phyloP scores from a whole-genome alignment of 1,284 basidiomycete species.

The Cutaneotrichosporon dermatis region DNA sequence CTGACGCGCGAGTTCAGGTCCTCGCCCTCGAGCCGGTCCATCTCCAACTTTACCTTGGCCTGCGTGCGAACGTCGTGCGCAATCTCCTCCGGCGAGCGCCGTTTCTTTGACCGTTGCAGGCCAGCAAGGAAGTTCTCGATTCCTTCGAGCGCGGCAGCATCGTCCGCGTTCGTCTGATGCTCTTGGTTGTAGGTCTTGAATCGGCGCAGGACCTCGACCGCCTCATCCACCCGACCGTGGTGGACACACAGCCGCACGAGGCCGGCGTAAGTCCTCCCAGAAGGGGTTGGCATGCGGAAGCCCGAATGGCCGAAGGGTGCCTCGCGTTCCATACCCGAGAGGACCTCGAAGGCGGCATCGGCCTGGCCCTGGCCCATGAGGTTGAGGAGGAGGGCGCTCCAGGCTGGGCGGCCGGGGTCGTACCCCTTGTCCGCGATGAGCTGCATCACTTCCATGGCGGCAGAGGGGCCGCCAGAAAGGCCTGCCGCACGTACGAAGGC shows the following conservation, averaged over 20 bases:
- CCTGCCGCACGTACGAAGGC: conserved; percentile 26
- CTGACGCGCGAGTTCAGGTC: neutral
- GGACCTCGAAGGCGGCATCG: conserved; percentile 20
- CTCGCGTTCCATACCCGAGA: conserved; percentile 23
- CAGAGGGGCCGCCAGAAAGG: conserved; percentile 14
- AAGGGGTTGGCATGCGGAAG: conserved; percentile 7
- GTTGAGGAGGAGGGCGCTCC: conserved; percentile 24
- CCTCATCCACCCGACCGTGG: neutral
- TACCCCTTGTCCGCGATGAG: conserved; percentile 14
- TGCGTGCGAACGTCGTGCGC: neutral
- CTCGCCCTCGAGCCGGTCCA: neutral
- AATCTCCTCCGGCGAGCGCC: neutral
- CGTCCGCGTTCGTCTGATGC: too few species aligned
- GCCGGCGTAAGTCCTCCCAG: conserved; percentile 10
- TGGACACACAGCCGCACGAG: conserved; percentile 7
- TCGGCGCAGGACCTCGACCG: neutral
- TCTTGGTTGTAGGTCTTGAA: neutral
- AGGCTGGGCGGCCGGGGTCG: conserved; percentile 19
- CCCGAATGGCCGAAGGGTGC: neutral
- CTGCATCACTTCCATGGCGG: conserved; percentile 17
- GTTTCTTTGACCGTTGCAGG: too few species aligned
- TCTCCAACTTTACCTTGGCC: neutral
- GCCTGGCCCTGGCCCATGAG: conserved; percentile 20
- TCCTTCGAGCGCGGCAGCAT: too few species aligned
- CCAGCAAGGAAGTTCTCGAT: too few species aligned